A percentile compares a stretch with the other conserved stretches of the same genome.
phyloP scores from a whole-genome alignment of 2,329 filamentous ascomycete genomes.

The Didymosphaeria variabile region DNA sequence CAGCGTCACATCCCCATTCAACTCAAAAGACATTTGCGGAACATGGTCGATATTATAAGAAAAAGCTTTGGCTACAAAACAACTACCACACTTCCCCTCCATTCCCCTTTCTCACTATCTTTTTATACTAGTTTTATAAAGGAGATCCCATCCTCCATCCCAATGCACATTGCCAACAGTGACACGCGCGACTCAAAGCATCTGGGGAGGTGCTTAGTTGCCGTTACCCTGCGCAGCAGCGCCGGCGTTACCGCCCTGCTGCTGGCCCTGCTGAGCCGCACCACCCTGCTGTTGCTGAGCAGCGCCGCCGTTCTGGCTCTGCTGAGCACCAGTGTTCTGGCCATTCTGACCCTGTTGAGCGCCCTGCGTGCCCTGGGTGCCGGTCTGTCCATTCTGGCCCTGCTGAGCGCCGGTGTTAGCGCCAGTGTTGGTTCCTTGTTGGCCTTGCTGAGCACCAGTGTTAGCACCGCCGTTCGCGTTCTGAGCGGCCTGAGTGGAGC shows the following conservation, averaged over 20 bases:
- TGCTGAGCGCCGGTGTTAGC: background rate
- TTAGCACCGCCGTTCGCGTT: constrained; percentile 11
- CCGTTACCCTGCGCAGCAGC: constrained; percentile 2
- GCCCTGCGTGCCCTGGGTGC: background rate
- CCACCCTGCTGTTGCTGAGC: constrained; percentile 13
- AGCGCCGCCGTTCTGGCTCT: constrained; percentile 14
- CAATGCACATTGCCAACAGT: background rate
- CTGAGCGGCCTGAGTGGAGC: constrained; percentile 5
- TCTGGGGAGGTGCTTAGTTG: background rate
- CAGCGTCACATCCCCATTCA: no score
- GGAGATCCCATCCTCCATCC: constrained; percentile 1
- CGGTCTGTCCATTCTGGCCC: background rate
- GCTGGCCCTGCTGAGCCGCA: background rate
- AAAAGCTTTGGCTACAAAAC: constrained; percentile 3
- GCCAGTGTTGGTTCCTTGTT: background rate
- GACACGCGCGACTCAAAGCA: background rate
- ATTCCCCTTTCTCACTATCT: background rate
- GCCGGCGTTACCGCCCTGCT: constrained; percentile 9
- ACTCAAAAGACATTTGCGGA: background rate
- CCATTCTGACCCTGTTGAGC: constrained; percentile 18
- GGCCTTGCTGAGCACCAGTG: constrained; percentile 14
- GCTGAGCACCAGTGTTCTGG: constrained; percentile 10
- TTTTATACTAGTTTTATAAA: background rate
- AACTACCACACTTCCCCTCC: constrained; percentile 1
- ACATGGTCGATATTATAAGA: background rate